Conservation (phyloP, 139 green algal species). For the Chlamydomonas incerta region DNA sequence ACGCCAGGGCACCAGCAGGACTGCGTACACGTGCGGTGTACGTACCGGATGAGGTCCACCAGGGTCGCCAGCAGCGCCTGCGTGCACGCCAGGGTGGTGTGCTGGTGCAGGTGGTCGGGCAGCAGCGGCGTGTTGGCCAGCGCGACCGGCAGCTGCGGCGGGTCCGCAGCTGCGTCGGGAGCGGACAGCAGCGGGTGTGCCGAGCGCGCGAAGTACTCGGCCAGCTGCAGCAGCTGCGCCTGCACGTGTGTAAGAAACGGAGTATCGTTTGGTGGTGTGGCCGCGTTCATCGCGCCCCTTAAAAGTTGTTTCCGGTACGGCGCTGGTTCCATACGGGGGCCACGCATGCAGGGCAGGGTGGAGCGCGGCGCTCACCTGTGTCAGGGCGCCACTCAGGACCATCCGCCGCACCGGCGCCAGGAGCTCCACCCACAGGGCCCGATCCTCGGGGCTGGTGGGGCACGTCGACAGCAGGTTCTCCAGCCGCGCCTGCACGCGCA, state of each 20-base stretch:
- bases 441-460: conserved; percentile 61
- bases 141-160: conserved; percentile 24
- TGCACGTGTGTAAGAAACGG: too few relatives aligned
- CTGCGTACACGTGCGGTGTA: too few relatives aligned
- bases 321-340: too few relatives aligned
- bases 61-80: conserved; percentile 24
- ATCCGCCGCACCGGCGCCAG: conserved; percentile 52
- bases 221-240: conserved; percentile 53
- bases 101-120: not conserved
- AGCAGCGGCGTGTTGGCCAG: conserved; percentile 33
- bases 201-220: conserved; percentile 39
- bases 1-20: too few relatives aligned
- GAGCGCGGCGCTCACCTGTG: conserved; percentile 20
- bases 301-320: too few relatives aligned
- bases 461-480: conserved; percentile 51
- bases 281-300: too few relatives aligned
- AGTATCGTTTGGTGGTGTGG: too few relatives aligned
- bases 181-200: conserved; percentile 39
- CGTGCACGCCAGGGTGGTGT: not conserved
- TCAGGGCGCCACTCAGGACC: conserved; percentile 23
- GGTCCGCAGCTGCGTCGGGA: conserved; percentile 25
- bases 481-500: conserved; percentile 35
- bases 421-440: conserved; percentile 60
- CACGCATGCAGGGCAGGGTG: too few relatives aligned
- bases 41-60: conserved; percentile 29